Evolutionary conservation across 1,139 yeast genomes (phyloP), one percentile per base, ranked within the genome.

Genomic region (Pichia sorboxylosa): DNA sequence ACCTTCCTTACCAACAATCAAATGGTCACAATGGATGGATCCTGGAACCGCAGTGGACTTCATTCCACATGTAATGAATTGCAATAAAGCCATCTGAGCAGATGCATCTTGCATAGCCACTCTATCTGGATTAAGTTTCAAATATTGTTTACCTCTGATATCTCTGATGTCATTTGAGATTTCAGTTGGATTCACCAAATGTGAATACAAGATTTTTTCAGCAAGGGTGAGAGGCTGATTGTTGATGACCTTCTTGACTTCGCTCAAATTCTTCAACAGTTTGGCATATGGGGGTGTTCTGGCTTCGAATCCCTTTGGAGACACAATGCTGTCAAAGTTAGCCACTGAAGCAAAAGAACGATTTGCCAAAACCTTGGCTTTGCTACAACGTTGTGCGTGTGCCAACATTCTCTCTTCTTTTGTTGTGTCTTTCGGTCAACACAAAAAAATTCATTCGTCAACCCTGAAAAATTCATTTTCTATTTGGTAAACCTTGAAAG

Each of bases 101-200:
- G 94, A 81, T 1, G 98, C 98, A 62, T 90, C 98, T 63, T 90
- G 98, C 96, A 87, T 87, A 17, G 98, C 98, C 15, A 90, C 98
- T 50, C 98, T 71, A 55, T 90, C 98, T n/a, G 98, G 98, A 52
- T 77, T 71, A 47, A 90, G 67, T 63, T 90, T 90, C 54, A 90
- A 70, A 55, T 90, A 90, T 39, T 82, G 73, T 39, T 71, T 57
- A 32, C 98, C 98, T 49, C 98, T 71, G 43, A 87, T 70, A 39
- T 73, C 66, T 30, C 63, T 52, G 8, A 73, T 70, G 26, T 56
- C 51, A 8, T 57, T 46, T 3, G 70, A 64, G 36, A 84, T 63
- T 44, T 83, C 95, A 49, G 81, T 90, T 7, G 95, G 94, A 51
- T 83, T 64, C 29, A 74, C 82, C 49, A 90, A 64, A 59, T 90